These are phyloP conservation scores for Nicotiana undulata DNA, from an alignment of 257 asterid species.

Conservation along the genomic window DNA sequence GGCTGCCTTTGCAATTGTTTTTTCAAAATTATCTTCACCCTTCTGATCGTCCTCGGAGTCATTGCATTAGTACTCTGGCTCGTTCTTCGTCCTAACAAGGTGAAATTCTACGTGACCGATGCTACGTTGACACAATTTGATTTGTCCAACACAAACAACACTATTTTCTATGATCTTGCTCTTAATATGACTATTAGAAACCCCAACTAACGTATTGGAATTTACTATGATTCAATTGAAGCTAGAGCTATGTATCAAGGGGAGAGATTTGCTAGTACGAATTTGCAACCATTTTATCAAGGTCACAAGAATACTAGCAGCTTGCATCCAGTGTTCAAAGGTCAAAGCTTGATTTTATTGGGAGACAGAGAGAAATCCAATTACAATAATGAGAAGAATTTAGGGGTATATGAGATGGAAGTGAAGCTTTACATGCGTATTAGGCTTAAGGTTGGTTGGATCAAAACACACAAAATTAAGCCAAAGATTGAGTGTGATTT, in stretches of 20 bases:
- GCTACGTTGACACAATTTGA: conserved; percentile 58
- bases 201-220: conserved; percentile 75
- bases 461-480: conserved; percentile 46
- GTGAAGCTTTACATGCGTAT: conserved; percentile 41
- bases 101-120: conserved; percentile 46
- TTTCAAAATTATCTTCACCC: conserved; percentile 50
- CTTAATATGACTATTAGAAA: conserved; percentile 64
- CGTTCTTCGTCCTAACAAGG: conserved; percentile 68
- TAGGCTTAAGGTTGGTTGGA: conserved; percentile 36
- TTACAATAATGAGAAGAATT: conserved; percentile 12
- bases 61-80: conserved; percentile 42
- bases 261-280: conserved; percentile 29
- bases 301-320: conserved; percentile 40
- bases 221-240: conserved; percentile 75
- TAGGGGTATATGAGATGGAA: conserved; percentile 36
- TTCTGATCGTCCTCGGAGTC: conserved; percentile 39
- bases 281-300: conserved; percentile 47
- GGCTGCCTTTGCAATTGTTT: conserved; percentile 64
- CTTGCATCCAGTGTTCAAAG: conserved; percentile 33
- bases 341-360: conserved; percentile 27
- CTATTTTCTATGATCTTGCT: too few species aligned
- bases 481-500: conserved; percentile 67
- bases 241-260: conserved; percentile 60
- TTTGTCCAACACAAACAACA: conserved; percentile 33
- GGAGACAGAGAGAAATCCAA: too few species aligned